These are phyloP conservation scores for Reticulascus tulasneorum DNA, from an alignment of 2,329 filamentous ascomycete species.

Conservation along the genomic window DNA sequence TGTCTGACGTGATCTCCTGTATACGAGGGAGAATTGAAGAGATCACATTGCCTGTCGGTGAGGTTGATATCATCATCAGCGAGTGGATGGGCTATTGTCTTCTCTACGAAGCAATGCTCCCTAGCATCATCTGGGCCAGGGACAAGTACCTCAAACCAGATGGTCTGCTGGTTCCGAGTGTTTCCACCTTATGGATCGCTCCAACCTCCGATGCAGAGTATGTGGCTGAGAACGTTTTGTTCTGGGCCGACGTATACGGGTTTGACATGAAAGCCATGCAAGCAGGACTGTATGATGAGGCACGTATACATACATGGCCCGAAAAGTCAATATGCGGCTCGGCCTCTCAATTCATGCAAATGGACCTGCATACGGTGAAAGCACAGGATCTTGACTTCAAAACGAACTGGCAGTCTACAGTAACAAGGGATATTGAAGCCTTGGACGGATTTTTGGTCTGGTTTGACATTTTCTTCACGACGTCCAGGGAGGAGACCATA, in stretches of 20 bases:
- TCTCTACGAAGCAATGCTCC: constrained; percentile 93
- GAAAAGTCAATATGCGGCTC: constrained; percentile 55
- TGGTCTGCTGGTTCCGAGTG: constrained; percentile 82
- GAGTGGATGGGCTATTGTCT: constrained; percentile 98
- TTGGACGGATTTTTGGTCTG: constrained; percentile 88
- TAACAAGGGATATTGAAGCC: constrained; percentile 59
- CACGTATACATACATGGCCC: constrained; percentile 71
- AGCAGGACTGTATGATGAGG: constrained; percentile 74
- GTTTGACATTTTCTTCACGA: constrained; percentile 92
- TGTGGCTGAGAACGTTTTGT: constrained; percentile 71
- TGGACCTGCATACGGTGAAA: constrained; percentile 72
- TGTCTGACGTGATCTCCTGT: constrained; percentile 71
- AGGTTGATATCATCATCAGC: constrained; percentile 92
- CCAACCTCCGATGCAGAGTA: constrained; percentile 76
- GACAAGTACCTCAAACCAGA: constrained; percentile 79
- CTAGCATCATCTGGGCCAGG: constrained; percentile 82
- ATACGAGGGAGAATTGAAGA: constrained; percentile 87
- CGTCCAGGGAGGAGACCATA: constrained; percentile 49
- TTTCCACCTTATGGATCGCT: constrained; percentile 77
- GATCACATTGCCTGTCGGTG: constrained; percentile 67
- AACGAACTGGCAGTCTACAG: constrained; percentile 58
- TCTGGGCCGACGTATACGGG: constrained; percentile 91
- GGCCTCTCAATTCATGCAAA: constrained; percentile 63
- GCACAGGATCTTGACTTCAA: constrained; percentile 73
- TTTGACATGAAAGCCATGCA: constrained; percentile 95